These are phyloP conservation scores for Xylariaceae sp. DNA, from an alignment of 2,329 filamentous ascomycete species.

Conservation along the genomic window DNA sequence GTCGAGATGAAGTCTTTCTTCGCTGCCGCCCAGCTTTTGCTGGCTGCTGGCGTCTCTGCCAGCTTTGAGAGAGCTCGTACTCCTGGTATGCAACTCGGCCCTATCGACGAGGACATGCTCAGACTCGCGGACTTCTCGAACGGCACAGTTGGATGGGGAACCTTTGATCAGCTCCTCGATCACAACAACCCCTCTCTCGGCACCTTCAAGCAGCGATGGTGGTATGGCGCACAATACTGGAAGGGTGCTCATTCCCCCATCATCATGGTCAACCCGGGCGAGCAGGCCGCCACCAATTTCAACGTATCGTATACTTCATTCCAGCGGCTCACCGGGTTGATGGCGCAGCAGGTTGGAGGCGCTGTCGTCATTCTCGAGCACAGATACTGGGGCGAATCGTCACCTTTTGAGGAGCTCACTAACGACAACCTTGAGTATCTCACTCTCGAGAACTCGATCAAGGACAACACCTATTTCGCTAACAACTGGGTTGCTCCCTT, in stretches of 20 bases:
- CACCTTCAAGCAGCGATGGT: slow-evolving; percentile 40
- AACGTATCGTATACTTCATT: slow-evolving; percentile 41
- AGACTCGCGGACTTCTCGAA: slow-evolving; percentile 7
- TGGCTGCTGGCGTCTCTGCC: slow-evolving; percentile 25
- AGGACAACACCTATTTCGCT: slow-evolving; percentile 39
- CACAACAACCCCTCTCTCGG: slow-evolving; percentile 37
- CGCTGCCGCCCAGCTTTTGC: slow-evolving; percentile 23
- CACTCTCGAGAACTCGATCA: slow-evolving; percentile 39
- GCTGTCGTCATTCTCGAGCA: slow-evolving; percentile 41
- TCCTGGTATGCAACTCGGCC: slow-evolving; percentile 28
- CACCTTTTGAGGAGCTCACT: slow-evolving; percentile 34
- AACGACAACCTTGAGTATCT: slow-evolving; percentile 36
- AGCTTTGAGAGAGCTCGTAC: slow-evolving; percentile 19
- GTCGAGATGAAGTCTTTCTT: slow-evolving; percentile 28
- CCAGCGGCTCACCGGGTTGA: slow-evolving; percentile 34
- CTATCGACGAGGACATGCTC: slow-evolving; percentile 21
- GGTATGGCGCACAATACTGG: slow-evolving; percentile 39
- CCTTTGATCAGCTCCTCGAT: slow-evolving; percentile 40
- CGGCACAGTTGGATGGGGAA: slow-evolving; percentile 25
- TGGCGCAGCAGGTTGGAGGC: slow-evolving; percentile 37
- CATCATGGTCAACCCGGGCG: slow-evolving; percentile 39
- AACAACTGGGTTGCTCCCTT: slow-evolving; percentile 47
- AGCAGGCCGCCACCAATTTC: slow-evolving; percentile 33
- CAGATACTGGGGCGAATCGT: slow-evolving; percentile 41
- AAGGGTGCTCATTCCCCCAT: slow-evolving; percentile 38